phyloP scores from a whole-genome alignment of 2,329 filamentous ascomycete genomes.

The Periconia sp. region DNA sequence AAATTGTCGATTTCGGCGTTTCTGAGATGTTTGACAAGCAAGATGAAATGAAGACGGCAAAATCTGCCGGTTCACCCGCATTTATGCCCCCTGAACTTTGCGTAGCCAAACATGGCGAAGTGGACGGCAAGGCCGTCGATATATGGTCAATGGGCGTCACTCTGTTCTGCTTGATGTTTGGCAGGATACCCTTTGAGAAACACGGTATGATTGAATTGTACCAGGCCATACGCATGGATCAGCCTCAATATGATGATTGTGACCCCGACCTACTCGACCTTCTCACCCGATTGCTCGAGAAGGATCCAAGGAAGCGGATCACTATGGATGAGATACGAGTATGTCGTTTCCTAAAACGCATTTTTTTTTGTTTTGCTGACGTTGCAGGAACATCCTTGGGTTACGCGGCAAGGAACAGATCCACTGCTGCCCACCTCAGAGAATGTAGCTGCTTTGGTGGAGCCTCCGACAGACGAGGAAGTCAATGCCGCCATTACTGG shows the following conservation, averaged over 20 bases:
- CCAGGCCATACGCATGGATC: constrained; percentile 77
- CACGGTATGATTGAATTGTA: constrained; percentile 82
- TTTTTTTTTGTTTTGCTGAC: not conserved
- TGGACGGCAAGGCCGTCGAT: constrained; percentile 87
- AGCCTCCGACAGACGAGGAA: constrained; percentile 85
- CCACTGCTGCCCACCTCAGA: constrained; percentile 78
- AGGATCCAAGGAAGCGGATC: constrained; percentile 81
- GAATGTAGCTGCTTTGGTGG: constrained; percentile 79
- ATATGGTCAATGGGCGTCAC: constrained; percentile 99
- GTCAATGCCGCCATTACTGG: constrained; percentile 87
- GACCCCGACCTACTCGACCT: constrained; percentile 73
- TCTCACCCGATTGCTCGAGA: constrained; percentile 74
- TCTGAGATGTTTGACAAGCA: constrained; percentile 97
- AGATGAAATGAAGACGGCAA: constrained; percentile 83
- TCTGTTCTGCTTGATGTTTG: constrained; percentile 88
- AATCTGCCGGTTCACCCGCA: constrained; percentile 91
- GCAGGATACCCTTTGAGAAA: constrained; percentile 82
- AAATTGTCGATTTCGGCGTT: constrained; percentile 98
- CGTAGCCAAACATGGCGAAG: constrained; percentile 78
- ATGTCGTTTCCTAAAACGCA: constrained; percentile 37
- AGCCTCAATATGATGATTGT: constrained; percentile 62
- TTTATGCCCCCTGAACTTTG: constrained; percentile 95
- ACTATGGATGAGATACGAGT: constrained; percentile 81
- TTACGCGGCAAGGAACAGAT: constrained; percentile 78
- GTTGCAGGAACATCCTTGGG: constrained; percentile 83